These are phyloP conservation scores for Kazachstania martiniae DNA, from an alignment of 805 yeast species.

Conservation along the genomic window DNA sequence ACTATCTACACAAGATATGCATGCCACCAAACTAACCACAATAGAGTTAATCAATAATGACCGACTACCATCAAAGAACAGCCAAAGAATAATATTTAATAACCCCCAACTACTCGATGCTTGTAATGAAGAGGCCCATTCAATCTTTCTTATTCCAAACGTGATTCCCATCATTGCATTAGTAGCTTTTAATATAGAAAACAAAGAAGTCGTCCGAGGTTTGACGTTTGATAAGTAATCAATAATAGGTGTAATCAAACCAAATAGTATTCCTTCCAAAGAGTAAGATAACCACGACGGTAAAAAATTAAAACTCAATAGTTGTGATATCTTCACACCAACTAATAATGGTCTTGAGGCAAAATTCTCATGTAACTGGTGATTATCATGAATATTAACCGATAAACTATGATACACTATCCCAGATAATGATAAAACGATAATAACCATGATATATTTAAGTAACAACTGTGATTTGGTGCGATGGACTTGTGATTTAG, in stretches of 20 bases:
- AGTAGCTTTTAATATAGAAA: conserved; percentile 13
- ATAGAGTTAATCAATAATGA: conserved; percentile 45
- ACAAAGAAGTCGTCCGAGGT: conserved; percentile 5
- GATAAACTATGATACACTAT: conserved; percentile 43
- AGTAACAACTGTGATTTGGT: conserved; percentile 1
- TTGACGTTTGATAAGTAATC: conserved; percentile 18
- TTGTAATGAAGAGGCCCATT: conserved; percentile 59
- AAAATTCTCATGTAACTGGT: conserved; percentile 32
- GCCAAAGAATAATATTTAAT: conserved; percentile 57
- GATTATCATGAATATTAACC: conserved; percentile 42
- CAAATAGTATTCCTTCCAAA: conserved; percentile 48
- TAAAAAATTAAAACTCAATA: conserved; percentile 9
- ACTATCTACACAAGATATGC: conserved; percentile 17
- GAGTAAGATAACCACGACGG: conserved; percentile 27
- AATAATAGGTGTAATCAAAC: conserved; percentile 39
- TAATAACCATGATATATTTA: conserved; percentile 9
- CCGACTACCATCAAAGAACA: conserved; percentile 51
- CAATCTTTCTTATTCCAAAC: conserved; percentile 57
- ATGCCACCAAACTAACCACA: conserved; percentile 12
- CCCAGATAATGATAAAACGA: conserved; percentile 35
- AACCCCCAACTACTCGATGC: conserved; percentile 54
- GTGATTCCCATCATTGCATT: conserved; percentile 62
- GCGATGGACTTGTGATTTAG: not conserved
- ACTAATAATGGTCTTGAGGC: conserved; percentile 34
- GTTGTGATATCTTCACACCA: conserved; percentile 22